Conservation (phyloP, 2,329 filamentous ascomycete genomes). For the Xylariales sp. region DNA sequence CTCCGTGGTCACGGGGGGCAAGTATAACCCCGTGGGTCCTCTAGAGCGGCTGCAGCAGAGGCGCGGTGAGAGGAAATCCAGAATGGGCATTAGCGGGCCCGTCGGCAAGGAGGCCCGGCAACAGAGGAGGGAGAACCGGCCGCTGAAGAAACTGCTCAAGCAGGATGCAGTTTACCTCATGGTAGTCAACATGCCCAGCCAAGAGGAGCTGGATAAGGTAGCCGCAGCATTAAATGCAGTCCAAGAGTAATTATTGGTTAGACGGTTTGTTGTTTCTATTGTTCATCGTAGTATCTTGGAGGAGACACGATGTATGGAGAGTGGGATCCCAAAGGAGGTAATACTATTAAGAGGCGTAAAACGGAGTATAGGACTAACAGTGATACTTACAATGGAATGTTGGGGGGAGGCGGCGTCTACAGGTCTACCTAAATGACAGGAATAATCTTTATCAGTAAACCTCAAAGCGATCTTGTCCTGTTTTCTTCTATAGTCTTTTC, state of each 20-base stretch:
- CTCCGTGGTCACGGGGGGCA: conserved; percentile 40
- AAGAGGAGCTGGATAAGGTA: conserved; percentile 30
- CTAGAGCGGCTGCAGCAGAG: neutral
- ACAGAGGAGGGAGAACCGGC: neutral
- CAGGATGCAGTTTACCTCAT: conserved; percentile 46
- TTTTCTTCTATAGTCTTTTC: neutral
- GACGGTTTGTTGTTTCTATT: too few relatives aligned
- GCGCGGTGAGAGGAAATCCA: neutral
- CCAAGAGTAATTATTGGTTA: too few relatives aligned
- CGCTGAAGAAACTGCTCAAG: neutral
- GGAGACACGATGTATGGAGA: too few relatives aligned
- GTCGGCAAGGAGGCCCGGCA: neutral
- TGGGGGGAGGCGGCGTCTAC: too few relatives aligned
- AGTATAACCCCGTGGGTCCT: conserved; percentile 20
- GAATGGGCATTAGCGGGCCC: neutral
- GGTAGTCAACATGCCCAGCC: conserved; percentile 44
- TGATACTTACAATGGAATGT: too few relatives aligned
- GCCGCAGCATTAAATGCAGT: neutral
- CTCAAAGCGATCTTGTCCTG: neutral
- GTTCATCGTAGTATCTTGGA: too few relatives aligned
- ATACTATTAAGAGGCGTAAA: too few relatives aligned
- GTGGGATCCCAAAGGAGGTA: too few relatives aligned
- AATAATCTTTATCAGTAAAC: neutral
- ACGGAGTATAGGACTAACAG: too few relatives aligned
- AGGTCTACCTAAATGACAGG: neutral